A percentile compares a stretch with the other conserved stretches of the same genome.
These are phyloP conservation scores for Patellifolia procumbens DNA, from an alignment of 179 eudicot species.

Conservation along the genomic window DNA sequence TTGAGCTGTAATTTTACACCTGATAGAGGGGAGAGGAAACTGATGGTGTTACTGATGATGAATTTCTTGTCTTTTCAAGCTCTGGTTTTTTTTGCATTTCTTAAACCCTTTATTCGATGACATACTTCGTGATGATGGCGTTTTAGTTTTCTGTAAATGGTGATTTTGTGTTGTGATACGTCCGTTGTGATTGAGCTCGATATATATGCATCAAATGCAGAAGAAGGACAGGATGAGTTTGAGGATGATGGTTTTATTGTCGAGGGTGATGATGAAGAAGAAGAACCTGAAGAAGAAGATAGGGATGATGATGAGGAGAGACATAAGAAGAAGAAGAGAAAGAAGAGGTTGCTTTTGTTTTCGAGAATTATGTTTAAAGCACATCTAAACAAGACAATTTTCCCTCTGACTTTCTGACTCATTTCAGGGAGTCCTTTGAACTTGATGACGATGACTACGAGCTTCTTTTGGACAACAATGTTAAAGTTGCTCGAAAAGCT, in stretches of 20 bases:
- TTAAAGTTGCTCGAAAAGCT: slow-evolving; percentile 65
- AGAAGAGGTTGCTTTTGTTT: slow-evolving; percentile 59
- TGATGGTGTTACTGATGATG: not conserved
- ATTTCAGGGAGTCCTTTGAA: slow-evolving; percentile 64
- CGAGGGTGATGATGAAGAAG: slow-evolving; percentile 79
- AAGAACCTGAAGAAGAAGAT: slow-evolving; percentile 67
- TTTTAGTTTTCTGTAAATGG: not conserved
- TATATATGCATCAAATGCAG: slow-evolving; percentile 28
- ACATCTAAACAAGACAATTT: not conserved
- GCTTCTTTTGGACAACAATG: slow-evolving; percentile 80
- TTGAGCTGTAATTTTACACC: no score
- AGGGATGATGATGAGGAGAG: slow-evolving; percentile 69
- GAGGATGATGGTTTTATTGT: slow-evolving; percentile 96
- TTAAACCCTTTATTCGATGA: not conserved
- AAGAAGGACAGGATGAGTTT: slow-evolving; percentile 86
- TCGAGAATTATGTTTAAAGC: not conserved
- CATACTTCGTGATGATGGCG: no score
- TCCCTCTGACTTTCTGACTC: slow-evolving; percentile 8
- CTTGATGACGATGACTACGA: slow-evolving; percentile 96
- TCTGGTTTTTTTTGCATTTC: not conserved
- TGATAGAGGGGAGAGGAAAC: not conserved
- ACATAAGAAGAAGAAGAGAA: slow-evolving; percentile 72
- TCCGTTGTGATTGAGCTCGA: not conserved
- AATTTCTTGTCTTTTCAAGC: no score
- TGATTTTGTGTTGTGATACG: not conserved